These are phyloP conservation scores for Amyloporia xantha DNA, from an alignment of 768 basidiomycete genomes.

Conservation along the genomic window DNA sequence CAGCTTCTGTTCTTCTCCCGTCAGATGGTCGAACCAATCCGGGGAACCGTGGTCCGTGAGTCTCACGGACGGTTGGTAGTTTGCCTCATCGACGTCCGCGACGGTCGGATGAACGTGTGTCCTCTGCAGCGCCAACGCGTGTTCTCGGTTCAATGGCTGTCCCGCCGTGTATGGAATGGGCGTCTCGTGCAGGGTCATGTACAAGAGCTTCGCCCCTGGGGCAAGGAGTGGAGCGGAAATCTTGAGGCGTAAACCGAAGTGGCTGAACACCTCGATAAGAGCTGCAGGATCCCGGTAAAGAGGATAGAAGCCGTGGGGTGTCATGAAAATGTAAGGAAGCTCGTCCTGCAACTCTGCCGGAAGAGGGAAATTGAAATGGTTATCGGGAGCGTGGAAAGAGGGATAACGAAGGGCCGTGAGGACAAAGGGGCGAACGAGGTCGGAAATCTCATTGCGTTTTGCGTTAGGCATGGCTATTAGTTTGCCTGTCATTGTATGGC, in stretches of 20 bases:
- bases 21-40: conserved; percentile 21
- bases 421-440: conserved; percentile 37
- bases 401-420: conserved; percentile 43
- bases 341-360: conserved; percentile 14
- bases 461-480: conserved; percentile 10
- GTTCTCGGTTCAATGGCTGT: conserved; percentile 26
- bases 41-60: conserved; percentile 20
- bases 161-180: conserved; percentile 33
- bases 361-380: conserved; percentile 53
- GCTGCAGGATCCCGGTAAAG: conserved; percentile 30
- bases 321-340: conserved; percentile 25
- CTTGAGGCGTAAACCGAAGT: conserved; percentile 17
- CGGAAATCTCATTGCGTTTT: conserved; percentile 24
- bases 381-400: conserved; percentile 50
- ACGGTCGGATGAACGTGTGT: conserved; percentile 36
- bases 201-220: conserved; percentile 56
- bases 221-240: conserved; percentile 40
- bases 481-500: conserved; percentile 9
- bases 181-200: conserved; percentile 50
- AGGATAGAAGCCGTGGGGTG: conserved; percentile 42
- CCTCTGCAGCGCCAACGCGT: conserved; percentile 24
- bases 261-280: conserved; percentile 11
- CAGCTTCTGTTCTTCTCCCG: conserved; percentile 17
- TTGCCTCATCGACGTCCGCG: conserved; percentile 56
- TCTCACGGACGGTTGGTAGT: conserved; percentile 28